Evolutionary conservation across 345 rosid species (phyloP), one percentile per base, ranked within the genome.

Genomic region (Rhizophora apiculata): DNA sequence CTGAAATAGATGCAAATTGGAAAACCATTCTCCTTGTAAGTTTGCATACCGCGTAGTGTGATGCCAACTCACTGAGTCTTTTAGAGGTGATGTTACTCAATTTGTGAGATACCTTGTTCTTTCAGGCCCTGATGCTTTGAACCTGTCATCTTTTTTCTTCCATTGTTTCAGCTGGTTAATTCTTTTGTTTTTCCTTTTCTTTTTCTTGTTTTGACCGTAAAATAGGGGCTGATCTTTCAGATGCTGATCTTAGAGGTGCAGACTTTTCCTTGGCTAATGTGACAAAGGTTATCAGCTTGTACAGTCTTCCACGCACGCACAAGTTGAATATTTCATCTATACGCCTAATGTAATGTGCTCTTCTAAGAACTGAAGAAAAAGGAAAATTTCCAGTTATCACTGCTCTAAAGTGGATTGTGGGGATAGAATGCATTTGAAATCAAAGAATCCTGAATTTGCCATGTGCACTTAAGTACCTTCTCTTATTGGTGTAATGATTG

Each of bases 201-300:
- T 55, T 48, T n/a, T 3, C 27, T 7, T 9, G 29, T 22, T 34
- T n/a, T 39, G 60, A 13, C 31, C n/a, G 39, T 52, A 27, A 29
- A 22, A 21, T 79, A 94, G 98, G 97, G 67, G 97, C 97, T 79
- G 95, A 91, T 83, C 88, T 94, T 78, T 91, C 97, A 0, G 93
- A 94, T 71, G 79, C 96, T 76, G 98, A 94, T 82, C 96, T 94
- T 22, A 84, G 93, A 80, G 85, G 87, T 49, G 96, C 86, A 53
- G 97, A 91, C 81, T 87, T 94, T 80, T 88, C 96, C 19, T 83
- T 94, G 74, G 97, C 98, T 68, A 94, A 89, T 75, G 92, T 91
- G 66, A 82, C 96, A 68, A 91, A 91, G 96, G 96, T 94, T 64
- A 62, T 66, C 39, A 24, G 27, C 56, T 7, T 39, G 0, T 56